Base-by-base conservation (phyloP, 805 yeast genomes). In the Wickerhamiella hasegawae region DNA sequence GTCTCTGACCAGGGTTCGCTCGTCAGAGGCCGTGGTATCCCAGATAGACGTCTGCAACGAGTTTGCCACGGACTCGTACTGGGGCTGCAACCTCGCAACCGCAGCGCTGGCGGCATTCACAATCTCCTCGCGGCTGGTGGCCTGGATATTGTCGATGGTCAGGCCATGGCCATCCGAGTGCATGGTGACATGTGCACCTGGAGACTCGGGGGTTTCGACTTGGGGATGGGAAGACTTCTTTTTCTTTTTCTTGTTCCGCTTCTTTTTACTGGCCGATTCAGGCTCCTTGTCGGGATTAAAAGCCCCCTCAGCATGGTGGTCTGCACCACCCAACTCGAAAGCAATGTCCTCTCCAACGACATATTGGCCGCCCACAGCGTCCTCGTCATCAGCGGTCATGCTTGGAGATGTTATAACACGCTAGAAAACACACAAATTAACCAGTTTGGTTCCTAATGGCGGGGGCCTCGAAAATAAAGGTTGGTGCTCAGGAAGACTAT, bases 81-180 rank as follows among this genome's bases (percentile, higher is more conserved):
- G 32, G n/a, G 30, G 33, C 15, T 20, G 32, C 17, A 32, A 30
- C 14, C 27, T 25, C 16, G 28, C 32, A 10, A 18, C 33, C 19
- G 32, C 24, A 5, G 18, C n/a, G 8, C 14, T 31, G n/a, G 34
- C 34, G 16, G 20, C 33, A 5, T 18, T 5, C 8, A 20, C 16
- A 18, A 30, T 22, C 14, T 30, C 33, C 8, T 20, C 23, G n/a
- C 17, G 14, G 26, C 9, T 15, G 5, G 20, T 15, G 14, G 27
- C 28, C 35, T 46, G 47, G 34, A 71, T 49, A 34, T 69, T 65
- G 45, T 78, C 77, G 18, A 81, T 83, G 33, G 79, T 68, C 4
- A 80, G 78, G 45, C 77, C 81, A 14, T 40, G 40, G 5, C 92
- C 92, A 51, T 79, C 76, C 3, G 75, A 67, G 3, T 24, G 68